Percentiles rank a stretch among this genome's conserved stretches.
Conservation (phyloP, 169 alveolate genomes). For the Plasmodium sp. region DNA sequence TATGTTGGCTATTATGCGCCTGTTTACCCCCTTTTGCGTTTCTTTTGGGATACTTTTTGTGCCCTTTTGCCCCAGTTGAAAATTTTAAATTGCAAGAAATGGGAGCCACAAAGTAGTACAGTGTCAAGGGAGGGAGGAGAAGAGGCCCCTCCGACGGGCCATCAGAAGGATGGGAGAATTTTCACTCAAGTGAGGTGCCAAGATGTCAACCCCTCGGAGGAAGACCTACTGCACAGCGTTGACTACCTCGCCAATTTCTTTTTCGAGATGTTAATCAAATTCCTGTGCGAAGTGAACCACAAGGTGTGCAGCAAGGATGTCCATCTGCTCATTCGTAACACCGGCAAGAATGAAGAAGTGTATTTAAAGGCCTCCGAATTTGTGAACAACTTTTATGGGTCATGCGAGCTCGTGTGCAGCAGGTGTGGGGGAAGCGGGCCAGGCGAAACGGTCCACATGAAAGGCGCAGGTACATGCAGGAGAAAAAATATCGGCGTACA, state of each 20-base stretch:
- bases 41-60: not conserved
- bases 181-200: not conserved
- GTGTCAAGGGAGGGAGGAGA: not conserved
- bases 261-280: conserved; percentile 41
- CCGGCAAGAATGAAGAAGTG: conserved; percentile 14
- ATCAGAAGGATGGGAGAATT: not conserved
- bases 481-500: not conserved
- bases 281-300: conserved; percentile 35
- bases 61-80: not conserved
- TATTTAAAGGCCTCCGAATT: conserved; percentile 13
- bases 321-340: conserved; percentile 14
- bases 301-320: conserved; percentile 15
- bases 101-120: not conserved
- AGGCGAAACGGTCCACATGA: not conserved
- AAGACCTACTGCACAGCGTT: not conserved
- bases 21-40: not conserved
- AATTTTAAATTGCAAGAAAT: not conserved
- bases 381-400: conserved; percentile 32
- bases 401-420: not conserved
- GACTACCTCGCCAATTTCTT: conserved; percentile 29
- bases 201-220: not conserved
- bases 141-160: not conserved
- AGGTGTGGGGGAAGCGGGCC: not conserved
- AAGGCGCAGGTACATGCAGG: not conserved
- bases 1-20: conserved; percentile 49